Evolutionary conservation across 1,139 yeast genomes (phyloP).

Genomic region (Lodderomyces beijingensis): DNA sequence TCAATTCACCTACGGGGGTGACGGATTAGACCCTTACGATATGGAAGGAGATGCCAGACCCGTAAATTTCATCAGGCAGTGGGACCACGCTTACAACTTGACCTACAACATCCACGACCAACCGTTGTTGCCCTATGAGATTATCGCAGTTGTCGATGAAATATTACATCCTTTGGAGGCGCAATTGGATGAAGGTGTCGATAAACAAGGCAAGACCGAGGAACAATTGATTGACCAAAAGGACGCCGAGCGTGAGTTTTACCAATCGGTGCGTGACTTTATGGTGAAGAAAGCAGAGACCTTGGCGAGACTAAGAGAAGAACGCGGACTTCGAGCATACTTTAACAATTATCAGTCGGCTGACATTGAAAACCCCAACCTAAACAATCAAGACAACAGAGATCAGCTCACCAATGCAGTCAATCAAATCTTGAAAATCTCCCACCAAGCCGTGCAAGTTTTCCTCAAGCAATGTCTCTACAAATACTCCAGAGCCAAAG

Average conservation of each 20-base stretch:
- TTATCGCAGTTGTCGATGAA: constrained; percentile 50
- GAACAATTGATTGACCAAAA: constrained; percentile 69
- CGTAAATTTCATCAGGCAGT: constrained; percentile 86
- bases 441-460: constrained; percentile 53
- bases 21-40: constrained; percentile 95
- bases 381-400: constrained; percentile 54
- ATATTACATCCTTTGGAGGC: constrained; percentile 60
- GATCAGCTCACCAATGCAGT: constrained; percentile 48
- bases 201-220: constrained; percentile 41
- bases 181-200: constrained; percentile 68
- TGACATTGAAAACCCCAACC: constrained; percentile 34
- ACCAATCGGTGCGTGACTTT: constrained; percentile 66
- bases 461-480: constrained; percentile 74
- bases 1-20: constrained; percentile 98
- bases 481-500: constrained; percentile 86
- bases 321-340: constrained; percentile 39
- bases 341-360: constrained; percentile 26
- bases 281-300: constrained; percentile 51
- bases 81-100: constrained; percentile 86
- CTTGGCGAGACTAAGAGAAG: constrained; percentile 55
- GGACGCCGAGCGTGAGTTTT: constrained; percentile 84
- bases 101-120: constrained; percentile 55
- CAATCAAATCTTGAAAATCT: constrained; percentile 70
- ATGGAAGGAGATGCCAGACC: constrained; percentile 99
- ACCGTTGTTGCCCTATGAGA: constrained; percentile 70